These are phyloP conservation scores for Ganoderma boninense DNA, from an alignment of 1,284 basidiomycete genomes.

Conservation along the genomic window DNA sequence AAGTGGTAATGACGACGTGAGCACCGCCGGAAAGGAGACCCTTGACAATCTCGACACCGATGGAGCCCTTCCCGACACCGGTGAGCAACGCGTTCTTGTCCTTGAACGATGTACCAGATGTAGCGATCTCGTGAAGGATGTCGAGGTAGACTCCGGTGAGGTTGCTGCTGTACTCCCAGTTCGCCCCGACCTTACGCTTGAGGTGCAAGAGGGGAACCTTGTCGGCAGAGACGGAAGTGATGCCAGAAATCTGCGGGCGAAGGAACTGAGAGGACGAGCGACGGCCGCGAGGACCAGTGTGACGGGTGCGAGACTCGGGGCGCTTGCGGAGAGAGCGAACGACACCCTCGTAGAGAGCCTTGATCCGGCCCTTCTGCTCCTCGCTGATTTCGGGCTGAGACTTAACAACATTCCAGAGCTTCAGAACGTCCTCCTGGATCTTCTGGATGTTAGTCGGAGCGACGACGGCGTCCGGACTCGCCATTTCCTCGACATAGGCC, in stretches of 20 bases:
- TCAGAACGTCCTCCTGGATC: slow-evolving; percentile 95
- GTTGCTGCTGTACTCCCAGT: slow-evolving; percentile 98
- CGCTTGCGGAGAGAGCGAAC: slow-evolving; percentile 81
- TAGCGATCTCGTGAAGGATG: slow-evolving; percentile 96
- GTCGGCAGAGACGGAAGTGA: slow-evolving; percentile 86
- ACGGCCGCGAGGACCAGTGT: slow-evolving; percentile 70
- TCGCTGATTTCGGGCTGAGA: slow-evolving; percentile 96
- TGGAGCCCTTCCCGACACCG: slow-evolving; percentile 97
- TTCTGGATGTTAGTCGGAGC: slow-evolving; percentile 92
- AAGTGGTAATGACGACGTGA: slow-evolving; percentile 97
- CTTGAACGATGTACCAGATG: slow-evolving; percentile 97
- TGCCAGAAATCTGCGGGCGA: slow-evolving; percentile 82
- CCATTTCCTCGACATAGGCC: slow-evolving; percentile 99
- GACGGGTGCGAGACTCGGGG: slow-evolving; percentile 63
- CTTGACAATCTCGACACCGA: slow-evolving; percentile 97
- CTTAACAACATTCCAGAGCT: slow-evolving; percentile 97
- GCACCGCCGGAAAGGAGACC: slow-evolving; percentile 96
- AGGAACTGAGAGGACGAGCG: slow-evolving; percentile 95
- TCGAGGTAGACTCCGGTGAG: slow-evolving; percentile 96
- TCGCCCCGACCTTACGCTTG: slow-evolving; percentile 96
- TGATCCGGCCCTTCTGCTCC: slow-evolving; percentile 98
- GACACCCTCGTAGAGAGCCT: slow-evolving; percentile 95
- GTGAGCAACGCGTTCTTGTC: slow-evolving; percentile 98
- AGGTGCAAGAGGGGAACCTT: slow-evolving; percentile 95
- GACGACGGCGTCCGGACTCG: slow-evolving; percentile 89